phyloP scores from a whole-genome alignment of 2,329 filamentous ascomycete species.

The Cadophora gregata region DNA sequence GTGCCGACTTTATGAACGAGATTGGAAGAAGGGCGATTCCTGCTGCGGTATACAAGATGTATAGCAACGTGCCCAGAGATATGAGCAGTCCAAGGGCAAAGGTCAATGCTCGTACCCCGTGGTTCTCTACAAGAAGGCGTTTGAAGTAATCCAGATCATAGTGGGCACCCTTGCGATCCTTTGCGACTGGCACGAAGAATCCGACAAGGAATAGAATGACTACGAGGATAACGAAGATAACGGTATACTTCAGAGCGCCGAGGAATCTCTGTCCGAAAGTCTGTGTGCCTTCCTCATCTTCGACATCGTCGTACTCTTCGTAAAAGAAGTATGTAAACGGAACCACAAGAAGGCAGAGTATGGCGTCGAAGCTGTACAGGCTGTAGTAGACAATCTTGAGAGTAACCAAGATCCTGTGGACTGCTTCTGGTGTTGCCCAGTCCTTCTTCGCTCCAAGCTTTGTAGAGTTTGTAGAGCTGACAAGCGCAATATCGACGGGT shows the following conservation, averaged over 20 bases:
- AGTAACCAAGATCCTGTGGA: constrained; percentile 78
- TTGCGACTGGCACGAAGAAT: constrained; percentile 88
- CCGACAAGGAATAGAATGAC: constrained; percentile 87
- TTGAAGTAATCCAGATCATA: constrained; percentile 93
- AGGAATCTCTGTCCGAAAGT: constrained; percentile 74
- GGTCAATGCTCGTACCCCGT: constrained; percentile 89
- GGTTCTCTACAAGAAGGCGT: constrained; percentile 80
- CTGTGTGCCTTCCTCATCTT: constrained; percentile 78
- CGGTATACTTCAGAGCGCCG: constrained; percentile 89
- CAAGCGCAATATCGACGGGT: constrained; percentile 92
- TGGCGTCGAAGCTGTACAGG: constrained; percentile 87
- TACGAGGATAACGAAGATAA: constrained; percentile 80
- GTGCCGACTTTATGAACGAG: constrained; percentile 89
- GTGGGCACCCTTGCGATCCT: constrained; percentile 67
- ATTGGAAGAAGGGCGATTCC: constrained; percentile 90
- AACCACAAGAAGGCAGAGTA: constrained; percentile 87
- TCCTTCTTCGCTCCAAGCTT: constrained; percentile 84
- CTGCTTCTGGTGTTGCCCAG: constrained; percentile 86
- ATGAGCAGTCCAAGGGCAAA: constrained; percentile 90
- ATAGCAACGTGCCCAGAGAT: constrained; percentile 83
- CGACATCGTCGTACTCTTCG: constrained; percentile 94
- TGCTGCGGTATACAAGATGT: constrained; percentile 85
- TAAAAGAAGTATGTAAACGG: constrained; percentile 99
- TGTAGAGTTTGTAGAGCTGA: constrained; percentile 83
- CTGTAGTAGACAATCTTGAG: constrained; percentile 91